A percentile compares a stretch with the other conserved stretches of the same genome.
phyloP scores from a whole-genome alignment of 2,329 filamentous ascomycete species.

The Hypoxylon sp. region DNA sequence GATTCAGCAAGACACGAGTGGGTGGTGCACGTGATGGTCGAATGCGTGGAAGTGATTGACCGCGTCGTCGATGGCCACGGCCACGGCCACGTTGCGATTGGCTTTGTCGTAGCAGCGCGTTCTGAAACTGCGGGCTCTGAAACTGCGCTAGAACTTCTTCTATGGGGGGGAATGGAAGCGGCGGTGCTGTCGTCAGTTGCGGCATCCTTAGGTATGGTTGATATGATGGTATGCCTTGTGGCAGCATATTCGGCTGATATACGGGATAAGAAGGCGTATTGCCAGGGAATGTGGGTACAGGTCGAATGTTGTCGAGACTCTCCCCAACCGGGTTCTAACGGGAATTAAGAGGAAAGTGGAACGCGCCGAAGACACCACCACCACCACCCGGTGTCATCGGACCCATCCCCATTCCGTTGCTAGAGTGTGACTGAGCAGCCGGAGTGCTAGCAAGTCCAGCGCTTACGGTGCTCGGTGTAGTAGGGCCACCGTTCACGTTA shows the following conservation, averaged over 20 bases:
- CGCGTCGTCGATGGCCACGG: not conserved
- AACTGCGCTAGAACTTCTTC: not conserved
- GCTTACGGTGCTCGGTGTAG: constrained; percentile 78
- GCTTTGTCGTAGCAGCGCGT: not conserved
- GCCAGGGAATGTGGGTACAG: not conserved
- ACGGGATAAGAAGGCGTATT: not conserved
- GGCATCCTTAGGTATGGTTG: not conserved
- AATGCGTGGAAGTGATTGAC: not conserved
- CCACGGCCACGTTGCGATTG: not conserved
- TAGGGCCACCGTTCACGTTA: constrained; percentile 62
- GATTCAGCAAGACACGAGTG: not conserved
- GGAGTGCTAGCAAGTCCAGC: constrained; percentile 66
- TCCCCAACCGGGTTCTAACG: constrained; percentile 53
- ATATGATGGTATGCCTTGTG: not conserved
- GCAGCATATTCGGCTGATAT: not conserved
- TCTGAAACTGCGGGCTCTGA: not conserved
- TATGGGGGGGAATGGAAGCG: not conserved
- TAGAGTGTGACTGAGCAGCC: constrained; percentile 67
- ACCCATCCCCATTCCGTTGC: constrained; percentile 73
- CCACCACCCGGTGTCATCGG: constrained; percentile 84
- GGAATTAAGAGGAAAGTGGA: constrained; percentile 66
- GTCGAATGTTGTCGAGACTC: constrained; percentile 19
- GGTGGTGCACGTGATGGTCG: not conserved
- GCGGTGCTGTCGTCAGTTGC: not conserved
- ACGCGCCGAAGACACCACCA: constrained; percentile 82